Percentiles rank a stretch among this genome's conserved stretches.
Conservation (phyloP, 2,329 filamentous ascomycete genomes). For the Microsporum audouinii region DNA sequence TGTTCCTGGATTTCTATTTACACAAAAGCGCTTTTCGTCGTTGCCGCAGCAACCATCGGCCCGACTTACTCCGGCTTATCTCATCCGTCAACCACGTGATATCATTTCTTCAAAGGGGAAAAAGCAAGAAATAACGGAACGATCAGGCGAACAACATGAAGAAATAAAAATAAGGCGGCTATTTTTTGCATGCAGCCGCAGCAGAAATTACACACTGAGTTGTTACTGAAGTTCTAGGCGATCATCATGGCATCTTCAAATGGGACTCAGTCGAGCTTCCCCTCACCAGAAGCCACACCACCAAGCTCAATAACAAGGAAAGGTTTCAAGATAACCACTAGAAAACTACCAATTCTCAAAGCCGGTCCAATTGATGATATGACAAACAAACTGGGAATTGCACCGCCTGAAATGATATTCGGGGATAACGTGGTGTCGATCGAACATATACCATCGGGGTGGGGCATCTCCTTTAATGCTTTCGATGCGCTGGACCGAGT, state of each 20-base stretch:
- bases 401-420: constrained; percentile 97
- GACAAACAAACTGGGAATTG: constrained; percentile 65
- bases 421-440: constrained; percentile 81
- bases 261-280: constrained; percentile 33
- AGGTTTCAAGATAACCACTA: constrained; percentile 63
- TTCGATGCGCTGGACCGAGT: constrained; percentile 80
- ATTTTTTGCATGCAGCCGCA: not conserved
- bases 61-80: not conserved
- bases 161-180: not conserved
- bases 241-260: constrained; percentile 10
- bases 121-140: not conserved
- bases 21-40: not conserved
- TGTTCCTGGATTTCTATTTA: constrained; percentile 6
- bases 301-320: constrained; percentile 48
- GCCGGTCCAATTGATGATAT: constrained; percentile 80
- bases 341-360: constrained; percentile 92
- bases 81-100: not conserved
- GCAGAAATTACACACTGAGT: not conserved
- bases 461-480: constrained; percentile 71
- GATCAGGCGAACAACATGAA: not conserved
- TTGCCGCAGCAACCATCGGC: constrained; percentile 8
- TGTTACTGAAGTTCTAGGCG: not conserved
- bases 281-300: constrained; percentile 37
- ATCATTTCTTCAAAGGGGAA: not conserved
- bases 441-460: constrained; percentile 60